Base-by-base conservation (phyloP, 345 rosid genomes). In the Eucalyptus albens region DNA sequence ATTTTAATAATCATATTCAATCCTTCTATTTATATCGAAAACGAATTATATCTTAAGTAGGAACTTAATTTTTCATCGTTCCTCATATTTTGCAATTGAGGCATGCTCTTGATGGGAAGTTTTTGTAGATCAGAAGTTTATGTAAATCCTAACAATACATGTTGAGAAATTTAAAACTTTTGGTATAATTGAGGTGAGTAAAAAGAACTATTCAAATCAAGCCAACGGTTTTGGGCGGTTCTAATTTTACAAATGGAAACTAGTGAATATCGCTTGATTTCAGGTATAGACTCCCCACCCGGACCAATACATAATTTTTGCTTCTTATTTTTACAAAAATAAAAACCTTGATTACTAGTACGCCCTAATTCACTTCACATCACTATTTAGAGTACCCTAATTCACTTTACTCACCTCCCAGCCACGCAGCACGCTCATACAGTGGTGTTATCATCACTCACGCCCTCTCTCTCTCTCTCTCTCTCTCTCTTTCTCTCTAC, bases 171-270 rank as follows among this genome's bases (percentile, higher is more conserved):
- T n/a, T 29, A n/a, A 65, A 65, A 65, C 19, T 29, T 65, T n/a
- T 14, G 10, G 37, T 29, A n/a, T 2, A 62, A 62, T n/a, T 10
- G 1, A 40, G 24, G 42, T 33, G 12, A 16, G 24, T 16, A 31
- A 69, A 33, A 69, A 26, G 0, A 60, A 60, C 7, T 1, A 0
- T 26, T 2, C 7, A 1, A 16, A 67, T 37, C 3, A 8, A 10
- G 37, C 5, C 5, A 21, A 67, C 1, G 12, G 6, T 16, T 33
- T 0, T 26, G 29, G 29, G 65, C 2, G 19, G 24, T 16, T 67
- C 80, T 17, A 15, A 15, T 67, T 37, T 11, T 31, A 15, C 33
- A n/a, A 31, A 31, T 67, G 33, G 11, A 31, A 67, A 31, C 11
- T 0, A 0, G 33, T 67, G 22, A 67, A 31, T 67, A 16, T 15